Evolutionary conservation across 148 eudicot genomes (phyloP).

Genomic region (Spergularia marina): DNA sequence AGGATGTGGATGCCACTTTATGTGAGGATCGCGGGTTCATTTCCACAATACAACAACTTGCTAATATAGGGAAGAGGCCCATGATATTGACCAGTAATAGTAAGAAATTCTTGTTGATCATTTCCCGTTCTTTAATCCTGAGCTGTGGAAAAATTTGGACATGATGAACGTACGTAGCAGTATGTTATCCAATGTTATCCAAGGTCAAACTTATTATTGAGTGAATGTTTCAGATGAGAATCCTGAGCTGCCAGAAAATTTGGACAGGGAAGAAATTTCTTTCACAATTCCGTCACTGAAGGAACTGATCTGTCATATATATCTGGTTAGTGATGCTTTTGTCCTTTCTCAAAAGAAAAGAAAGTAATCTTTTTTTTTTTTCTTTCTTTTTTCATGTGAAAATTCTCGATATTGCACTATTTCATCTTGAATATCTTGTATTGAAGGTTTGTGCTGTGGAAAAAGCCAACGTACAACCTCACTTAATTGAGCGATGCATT

Average conservation of each 20-base stretch:
- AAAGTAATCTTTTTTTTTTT: background rate
- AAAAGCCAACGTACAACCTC: slow-evolving; percentile 49
- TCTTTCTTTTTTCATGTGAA: background rate
- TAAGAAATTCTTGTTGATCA: slow-evolving; percentile 29
- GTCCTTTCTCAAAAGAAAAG: background rate
- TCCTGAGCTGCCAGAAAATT: slow-evolving; percentile 67
- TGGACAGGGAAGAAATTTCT: slow-evolving; percentile 66
- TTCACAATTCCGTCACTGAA: slow-evolving; percentile 57
- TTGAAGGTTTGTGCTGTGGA: slow-evolving; percentile 76
- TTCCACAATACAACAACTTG: slow-evolving; percentile 79
- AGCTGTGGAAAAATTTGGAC: no score
- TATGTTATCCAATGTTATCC: slow-evolving; percentile 12
- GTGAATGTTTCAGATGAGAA: slow-evolving; percentile 42
- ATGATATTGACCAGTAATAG: slow-evolving; percentile 80
- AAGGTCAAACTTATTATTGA: slow-evolving; percentile 16
- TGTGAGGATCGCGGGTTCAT: slow-evolving; percentile 88
- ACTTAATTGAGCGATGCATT: slow-evolving; percentile 59
- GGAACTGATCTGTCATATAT: slow-evolving; percentile 61
- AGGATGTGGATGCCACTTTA: slow-evolving; percentile 83
- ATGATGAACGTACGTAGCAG: background rate
- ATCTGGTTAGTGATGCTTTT: slow-evolving; percentile 37
- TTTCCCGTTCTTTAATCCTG: slow-evolving; percentile 6
- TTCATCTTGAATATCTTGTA: slow-evolving; percentile 10
- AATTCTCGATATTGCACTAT: background rate
- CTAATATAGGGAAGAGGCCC: slow-evolving; percentile 77